A percentile compares a stretch with the other conserved stretches of the same genome.
Conservation (phyloP, 2,329 filamentous ascomycete genomes). For the Fonsecaea pugnacius region DNA sequence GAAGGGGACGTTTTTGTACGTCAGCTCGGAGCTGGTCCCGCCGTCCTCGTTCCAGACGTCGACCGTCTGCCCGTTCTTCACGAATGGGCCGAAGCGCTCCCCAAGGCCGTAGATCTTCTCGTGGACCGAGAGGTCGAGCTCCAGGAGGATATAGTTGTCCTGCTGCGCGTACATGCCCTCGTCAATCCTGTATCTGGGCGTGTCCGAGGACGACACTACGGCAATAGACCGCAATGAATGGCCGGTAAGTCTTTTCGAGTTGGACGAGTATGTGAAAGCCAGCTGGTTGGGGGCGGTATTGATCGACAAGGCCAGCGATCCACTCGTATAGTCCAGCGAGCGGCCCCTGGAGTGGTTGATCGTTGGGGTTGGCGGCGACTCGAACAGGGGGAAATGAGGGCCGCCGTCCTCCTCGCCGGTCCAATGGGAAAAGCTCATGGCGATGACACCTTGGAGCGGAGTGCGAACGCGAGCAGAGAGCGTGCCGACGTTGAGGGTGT, state of each 20-base stretch:
- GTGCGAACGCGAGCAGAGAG: conserved; percentile 7
- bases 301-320: conserved; percentile 42
- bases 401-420: conserved; percentile 15
- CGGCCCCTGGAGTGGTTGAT: conserved; percentile 40
- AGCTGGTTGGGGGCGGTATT: conserved; percentile 45
- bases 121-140: conserved; percentile 40
- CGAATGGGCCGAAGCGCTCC: conserved; percentile 72
- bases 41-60: conserved; percentile 60
- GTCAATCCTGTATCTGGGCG: conserved; percentile 40
- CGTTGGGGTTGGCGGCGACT: conserved; percentile 39
- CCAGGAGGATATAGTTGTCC: conserved; percentile 48
- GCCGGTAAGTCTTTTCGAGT: conserved; percentile 42
- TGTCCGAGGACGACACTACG: conserved; percentile 44
- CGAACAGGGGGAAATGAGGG: conserved; percentile 26
- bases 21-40: conserved; percentile 32
- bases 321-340: conserved; percentile 42
- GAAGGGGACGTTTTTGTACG: conserved; percentile 34
- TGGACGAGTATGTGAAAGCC: conserved; percentile 34
- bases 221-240: conserved; percentile 49
- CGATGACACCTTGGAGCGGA: conserved; percentile 20
- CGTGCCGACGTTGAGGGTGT: conserved; percentile 38
- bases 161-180: conserved; percentile 47
- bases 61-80: conserved; percentile 70
- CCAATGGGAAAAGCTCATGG: conserved; percentile 21
- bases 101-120: conserved; percentile 73